Evolutionary conservation across 768 basidiomycete species (phyloP).

Genomic region (Rickenella mellea): DNA sequence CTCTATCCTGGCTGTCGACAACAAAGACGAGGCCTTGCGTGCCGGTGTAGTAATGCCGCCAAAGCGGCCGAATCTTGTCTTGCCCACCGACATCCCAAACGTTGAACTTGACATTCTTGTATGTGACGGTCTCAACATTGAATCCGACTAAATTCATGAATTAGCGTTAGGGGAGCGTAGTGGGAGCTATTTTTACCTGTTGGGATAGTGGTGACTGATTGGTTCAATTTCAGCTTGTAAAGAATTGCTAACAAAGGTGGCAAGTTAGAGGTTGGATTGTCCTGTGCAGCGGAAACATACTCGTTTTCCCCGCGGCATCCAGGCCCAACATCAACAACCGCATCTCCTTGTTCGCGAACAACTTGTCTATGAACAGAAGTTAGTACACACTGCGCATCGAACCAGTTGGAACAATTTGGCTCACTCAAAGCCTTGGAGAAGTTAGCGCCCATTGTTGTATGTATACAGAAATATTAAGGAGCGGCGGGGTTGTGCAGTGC

Average conservation of each 20-base stretch:
- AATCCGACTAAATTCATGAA: constrained; percentile 63
- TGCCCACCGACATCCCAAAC: constrained; percentile 99
- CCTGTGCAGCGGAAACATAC: constrained; percentile 39
- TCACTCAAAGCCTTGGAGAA: constrained; percentile 76
- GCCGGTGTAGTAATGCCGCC: constrained; percentile 99
- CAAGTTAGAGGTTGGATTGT: constrained; percentile 6
- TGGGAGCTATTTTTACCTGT: constrained; percentile 49
- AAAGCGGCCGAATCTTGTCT: constrained; percentile 96
- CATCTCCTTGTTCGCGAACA: constrained; percentile 99
- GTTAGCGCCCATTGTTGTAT: constrained; percentile 68
- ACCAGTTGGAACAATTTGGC: constrained; percentile 13
- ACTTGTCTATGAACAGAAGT: constrained; percentile 49
- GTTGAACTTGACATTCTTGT: constrained; percentile 96
- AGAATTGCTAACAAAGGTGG: constrained; percentile 64
- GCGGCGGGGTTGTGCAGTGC: constrained; percentile 6
- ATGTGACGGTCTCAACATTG: constrained; percentile 98
- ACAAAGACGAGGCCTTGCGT: constrained; percentile 98
- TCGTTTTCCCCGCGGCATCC: constrained; percentile 98
- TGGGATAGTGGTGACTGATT: constrained; percentile 97
- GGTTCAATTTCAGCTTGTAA: constrained; percentile 98
- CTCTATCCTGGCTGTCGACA: constrained; percentile 92
- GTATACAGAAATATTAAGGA: constrained; percentile 5
- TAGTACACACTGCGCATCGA: constrained; percentile 2
- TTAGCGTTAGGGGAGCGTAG: neutral
- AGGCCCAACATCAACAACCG: constrained; percentile 92